Conservation (phyloP, 495 filamentous ascomycete species). For the Trichocladium antarcticum region DNA sequence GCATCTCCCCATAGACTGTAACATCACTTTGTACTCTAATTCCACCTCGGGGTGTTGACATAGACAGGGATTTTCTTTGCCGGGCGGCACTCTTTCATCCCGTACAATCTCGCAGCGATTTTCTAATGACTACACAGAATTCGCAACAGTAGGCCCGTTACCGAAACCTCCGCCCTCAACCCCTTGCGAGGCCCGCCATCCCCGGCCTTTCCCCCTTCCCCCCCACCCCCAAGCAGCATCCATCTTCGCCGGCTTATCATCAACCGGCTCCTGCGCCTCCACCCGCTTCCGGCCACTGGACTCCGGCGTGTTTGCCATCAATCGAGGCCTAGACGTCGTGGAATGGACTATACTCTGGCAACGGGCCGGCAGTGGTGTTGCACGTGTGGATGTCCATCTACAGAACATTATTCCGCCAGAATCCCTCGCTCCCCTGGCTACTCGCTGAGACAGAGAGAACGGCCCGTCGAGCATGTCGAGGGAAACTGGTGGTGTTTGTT, state of each 20-base stretch:
- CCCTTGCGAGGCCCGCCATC: neutral
- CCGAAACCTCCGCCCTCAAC: neutral
- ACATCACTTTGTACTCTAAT: constrained; percentile 7
- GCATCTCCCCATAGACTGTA: constrained; percentile 19
- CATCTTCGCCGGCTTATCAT: no score
- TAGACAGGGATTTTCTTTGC: no score
- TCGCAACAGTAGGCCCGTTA: neutral
- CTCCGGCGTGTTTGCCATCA: constrained; percentile 64
- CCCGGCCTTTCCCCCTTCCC: neutral
- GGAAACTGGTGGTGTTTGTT: constrained; percentile 46
- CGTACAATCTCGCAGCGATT: no score
- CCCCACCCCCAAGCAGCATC: no score
- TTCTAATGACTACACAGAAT: no score
- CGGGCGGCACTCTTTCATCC: no score
- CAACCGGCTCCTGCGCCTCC: neutral
- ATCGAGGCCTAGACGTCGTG: constrained; percentile 74
- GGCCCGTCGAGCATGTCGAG: constrained; percentile 53
- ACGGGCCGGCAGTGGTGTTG: constrained; percentile 38
- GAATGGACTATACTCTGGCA: constrained; percentile 67
- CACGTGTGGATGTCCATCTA: constrained; percentile 53
- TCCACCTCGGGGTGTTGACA: no score
- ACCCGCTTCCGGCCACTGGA: constrained; percentile 51
- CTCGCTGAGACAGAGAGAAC: constrained; percentile 66
- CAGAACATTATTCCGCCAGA: constrained; percentile 84
- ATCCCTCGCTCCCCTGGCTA: constrained; percentile 71